These are phyloP conservation scores for Aureobasidium namibiae DNA, from an alignment of 2,329 filamentous ascomycete genomes.

Conservation along the genomic window DNA sequence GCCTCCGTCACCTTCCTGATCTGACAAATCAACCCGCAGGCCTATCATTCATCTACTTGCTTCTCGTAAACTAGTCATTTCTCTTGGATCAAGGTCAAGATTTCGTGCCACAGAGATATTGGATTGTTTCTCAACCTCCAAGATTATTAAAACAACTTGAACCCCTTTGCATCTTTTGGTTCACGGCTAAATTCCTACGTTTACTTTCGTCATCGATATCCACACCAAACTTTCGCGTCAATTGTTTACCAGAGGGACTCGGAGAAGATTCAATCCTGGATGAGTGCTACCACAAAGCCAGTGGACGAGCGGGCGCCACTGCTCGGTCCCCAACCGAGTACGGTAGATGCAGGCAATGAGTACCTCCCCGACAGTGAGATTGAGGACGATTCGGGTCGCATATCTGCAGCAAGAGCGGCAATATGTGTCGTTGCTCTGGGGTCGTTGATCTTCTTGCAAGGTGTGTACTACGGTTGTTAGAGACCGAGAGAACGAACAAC, in stretches of 20 bases:
- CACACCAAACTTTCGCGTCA: background rate
- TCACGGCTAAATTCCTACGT: background rate
- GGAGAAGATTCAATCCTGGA: background rate
- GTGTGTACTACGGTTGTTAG: background rate
- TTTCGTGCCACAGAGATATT: background rate
- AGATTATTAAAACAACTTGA: background rate
- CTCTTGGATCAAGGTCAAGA: background rate
- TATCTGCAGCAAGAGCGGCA: conserved; percentile 8
- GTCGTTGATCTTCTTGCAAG: conserved; percentile 28
- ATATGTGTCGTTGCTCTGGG: conserved; percentile 20
- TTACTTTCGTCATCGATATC: conserved; percentile 6
- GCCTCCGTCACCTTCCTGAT: background rate
- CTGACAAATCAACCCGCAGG: conserved; percentile 9
- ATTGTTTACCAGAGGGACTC: background rate
- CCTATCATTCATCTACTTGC: background rate
- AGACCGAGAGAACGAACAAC: background rate
- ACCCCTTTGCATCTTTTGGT: background rate
- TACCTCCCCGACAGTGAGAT: background rate
- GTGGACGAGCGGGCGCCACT: conserved; percentile 19
- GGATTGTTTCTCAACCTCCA: background rate
- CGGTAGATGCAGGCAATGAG: conserved; percentile 17
- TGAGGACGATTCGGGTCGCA: conserved; percentile 6
- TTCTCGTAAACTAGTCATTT: background rate
- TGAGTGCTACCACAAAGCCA: background rate
- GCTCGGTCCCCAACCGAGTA: conserved; percentile 17